Evolutionary conservation across 2,329 filamentous ascomycete genomes (phyloP), one percentile per base, ranked within the genome.

Genomic region (Penicillium olsonii): DNA sequence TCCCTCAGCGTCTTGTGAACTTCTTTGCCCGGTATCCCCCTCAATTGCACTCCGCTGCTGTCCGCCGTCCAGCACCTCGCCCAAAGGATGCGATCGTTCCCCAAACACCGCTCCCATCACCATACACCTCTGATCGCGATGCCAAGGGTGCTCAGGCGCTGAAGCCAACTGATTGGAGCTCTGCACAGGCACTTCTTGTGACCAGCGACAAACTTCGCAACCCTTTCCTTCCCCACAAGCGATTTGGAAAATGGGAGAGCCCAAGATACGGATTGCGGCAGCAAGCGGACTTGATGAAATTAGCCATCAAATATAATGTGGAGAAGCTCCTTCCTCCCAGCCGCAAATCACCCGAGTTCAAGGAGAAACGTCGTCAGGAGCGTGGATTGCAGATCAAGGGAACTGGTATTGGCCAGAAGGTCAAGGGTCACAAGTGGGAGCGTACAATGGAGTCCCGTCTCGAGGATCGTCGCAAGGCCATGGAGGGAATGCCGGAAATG

Each of bases 351-450:
- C 87, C 86, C 2, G 87, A 84, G 80, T 74, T 68, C 59, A 72
- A 74, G 70, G 81, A 91, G 65, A 80, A 83, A 64, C 82, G 84
- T 69, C 78, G 89, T 50, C 83, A 90, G 50, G 88, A 95, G 77
- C 81, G 87, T 57, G 92, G 92, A 42, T 69, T 96, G 70, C 81
- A 86, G 55, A 88, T 96, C 50, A 92, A 92, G 82, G 92, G 92
- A 63, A 97, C 92, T 1, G 92, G 94, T 79, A 85, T 90, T 60
- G 92, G 91, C 50, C 86, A 96, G 75, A 85, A 82, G 73, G 92
- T 96, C 70, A 99, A 97, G 87, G 94, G 94, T 72, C 92, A 96
- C 74, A 81, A 84, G 63, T 89, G 92, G 84, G 94, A 99, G 79
- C 84, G 94, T 68, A 87, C 87, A 65, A 78, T 96, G 77, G 86